phyloP scores from a whole-genome alignment of 2,329 filamentous ascomycete genomes.

The Tolypocladium paradoxum region DNA sequence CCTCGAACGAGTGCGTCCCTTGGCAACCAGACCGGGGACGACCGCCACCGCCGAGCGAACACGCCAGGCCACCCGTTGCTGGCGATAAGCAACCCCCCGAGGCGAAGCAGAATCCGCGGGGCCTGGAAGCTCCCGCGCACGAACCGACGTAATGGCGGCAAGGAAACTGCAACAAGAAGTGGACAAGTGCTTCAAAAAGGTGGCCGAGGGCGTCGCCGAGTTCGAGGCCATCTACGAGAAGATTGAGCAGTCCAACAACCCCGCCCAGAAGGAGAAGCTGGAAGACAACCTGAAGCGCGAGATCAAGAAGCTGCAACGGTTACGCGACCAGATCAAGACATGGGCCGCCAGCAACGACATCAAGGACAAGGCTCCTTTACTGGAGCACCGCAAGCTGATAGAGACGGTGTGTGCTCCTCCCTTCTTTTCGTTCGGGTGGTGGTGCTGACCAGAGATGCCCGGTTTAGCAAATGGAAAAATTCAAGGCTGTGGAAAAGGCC shows the following conservation, averaged over 20 bases:
- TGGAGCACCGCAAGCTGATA: slow-evolving; percentile 91
- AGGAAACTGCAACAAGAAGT: slow-evolving; percentile 97
- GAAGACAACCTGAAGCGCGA: slow-evolving; percentile 98
- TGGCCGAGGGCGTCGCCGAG: slow-evolving; percentile 79
- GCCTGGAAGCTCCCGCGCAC: slow-evolving; percentile 2
- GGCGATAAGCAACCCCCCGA: neutral
- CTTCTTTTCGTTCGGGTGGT: neutral
- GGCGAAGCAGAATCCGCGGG: neutral
- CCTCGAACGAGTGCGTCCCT: neutral
- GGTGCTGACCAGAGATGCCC: neutral
- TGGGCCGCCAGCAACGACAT: slow-evolving; percentile 98
- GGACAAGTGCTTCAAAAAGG: slow-evolving; percentile 99
- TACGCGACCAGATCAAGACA: slow-evolving; percentile 98
- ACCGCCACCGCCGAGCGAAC: neutral
- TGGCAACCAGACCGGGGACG: neutral
- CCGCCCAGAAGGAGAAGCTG: slow-evolving; percentile 93
- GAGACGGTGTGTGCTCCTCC: slow-evolving; percentile 64
- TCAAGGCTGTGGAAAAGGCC: slow-evolving; percentile 99
- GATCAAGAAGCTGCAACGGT: slow-evolving; percentile 98
- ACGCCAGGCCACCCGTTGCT: neutral
- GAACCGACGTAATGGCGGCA: slow-evolving; percentile 62
- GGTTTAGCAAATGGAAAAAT: slow-evolving; percentile 90
- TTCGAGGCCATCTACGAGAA: slow-evolving; percentile 98
- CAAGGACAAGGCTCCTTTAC: slow-evolving; percentile 94
- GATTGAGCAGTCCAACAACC: slow-evolving; percentile 85